These are phyloP conservation scores for Cystobasidium ongulense DNA, from an alignment of 768 basidiomycete genomes.

Conservation along the genomic window DNA sequence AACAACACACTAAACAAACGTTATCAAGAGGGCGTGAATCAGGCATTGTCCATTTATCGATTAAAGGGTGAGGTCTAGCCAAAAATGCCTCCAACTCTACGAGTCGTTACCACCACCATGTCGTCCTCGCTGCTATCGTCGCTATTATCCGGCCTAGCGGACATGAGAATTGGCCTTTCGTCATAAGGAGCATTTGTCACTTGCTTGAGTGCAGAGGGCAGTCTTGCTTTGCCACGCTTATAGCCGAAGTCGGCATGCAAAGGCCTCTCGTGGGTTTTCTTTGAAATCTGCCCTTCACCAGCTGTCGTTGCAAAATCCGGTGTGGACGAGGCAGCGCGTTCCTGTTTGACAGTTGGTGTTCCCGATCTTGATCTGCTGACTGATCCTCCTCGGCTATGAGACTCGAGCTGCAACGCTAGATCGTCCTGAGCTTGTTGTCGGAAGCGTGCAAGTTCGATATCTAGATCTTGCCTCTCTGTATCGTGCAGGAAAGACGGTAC, in stretches of 20 bases:
- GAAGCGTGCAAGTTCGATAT: background rate
- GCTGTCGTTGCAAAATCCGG: background rate
- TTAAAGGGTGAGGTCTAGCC: too few relatives aligned
- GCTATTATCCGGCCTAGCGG: background rate
- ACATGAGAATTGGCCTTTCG: background rate
- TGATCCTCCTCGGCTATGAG: background rate
- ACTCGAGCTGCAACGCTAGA: background rate
- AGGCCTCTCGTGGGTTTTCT: background rate
- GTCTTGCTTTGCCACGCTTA: background rate
- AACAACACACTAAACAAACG: too few relatives aligned
- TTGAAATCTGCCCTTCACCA: too few relatives aligned
- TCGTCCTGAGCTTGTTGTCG: conserved; percentile 9
- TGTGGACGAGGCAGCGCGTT: background rate
- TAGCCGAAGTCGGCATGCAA: background rate
- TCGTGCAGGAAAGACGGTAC: background rate
- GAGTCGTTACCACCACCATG: background rate
- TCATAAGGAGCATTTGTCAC: background rate
- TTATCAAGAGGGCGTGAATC: too few relatives aligned
- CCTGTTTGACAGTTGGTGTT: background rate
- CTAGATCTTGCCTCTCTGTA: background rate
- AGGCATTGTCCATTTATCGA: too few relatives aligned
- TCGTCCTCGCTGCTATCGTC: background rate
- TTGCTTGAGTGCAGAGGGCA: background rate
- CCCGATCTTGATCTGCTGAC: background rate
- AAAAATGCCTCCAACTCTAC: background rate